phyloP scores from a whole-genome alignment of 768 basidiomycete genomes.

The Trametes gibbosa region DNA sequence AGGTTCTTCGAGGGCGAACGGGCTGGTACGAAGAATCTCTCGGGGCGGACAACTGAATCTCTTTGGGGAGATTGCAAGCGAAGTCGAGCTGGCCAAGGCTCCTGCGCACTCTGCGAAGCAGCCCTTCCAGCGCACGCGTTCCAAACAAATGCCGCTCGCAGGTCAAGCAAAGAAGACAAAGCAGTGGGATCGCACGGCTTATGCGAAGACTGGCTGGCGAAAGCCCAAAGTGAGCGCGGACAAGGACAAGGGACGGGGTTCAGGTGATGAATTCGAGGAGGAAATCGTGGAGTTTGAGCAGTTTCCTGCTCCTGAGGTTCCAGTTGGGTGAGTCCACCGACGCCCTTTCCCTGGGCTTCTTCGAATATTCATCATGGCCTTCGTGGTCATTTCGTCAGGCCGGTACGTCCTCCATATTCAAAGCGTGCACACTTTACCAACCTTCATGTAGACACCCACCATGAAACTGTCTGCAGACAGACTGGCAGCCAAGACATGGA shows the following conservation, averaged over 20 bases:
- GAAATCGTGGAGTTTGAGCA: slow-evolving; percentile 74
- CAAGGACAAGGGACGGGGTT: slow-evolving; percentile 40
- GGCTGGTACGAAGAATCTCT: slow-evolving; percentile 21
- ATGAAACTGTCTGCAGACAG: slow-evolving; percentile 80
- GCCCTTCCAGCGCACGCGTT: slow-evolving; percentile 42
- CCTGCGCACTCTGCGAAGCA: slow-evolving; percentile 20
- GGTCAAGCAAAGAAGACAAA: slow-evolving; percentile 54
- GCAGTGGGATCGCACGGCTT: slow-evolving; percentile 88
- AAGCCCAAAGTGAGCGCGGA: slow-evolving; percentile 48
- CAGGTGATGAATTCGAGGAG: slow-evolving; percentile 56
- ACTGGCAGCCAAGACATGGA: slow-evolving; percentile 82
- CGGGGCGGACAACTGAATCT: slow-evolving; percentile 61
- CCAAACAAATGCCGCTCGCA: slow-evolving; percentile 27
- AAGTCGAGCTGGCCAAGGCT: slow-evolving; percentile 29
- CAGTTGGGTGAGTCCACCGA: slow-evolving; percentile 25
- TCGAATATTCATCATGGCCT: background rate
- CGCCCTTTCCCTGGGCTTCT: background rate
- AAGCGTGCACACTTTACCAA: background rate
- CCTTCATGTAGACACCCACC: slow-evolving; percentile 49
- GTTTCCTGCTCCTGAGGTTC: slow-evolving; percentile 67
- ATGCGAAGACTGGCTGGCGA: slow-evolving; percentile 75
- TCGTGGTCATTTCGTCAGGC: background rate
- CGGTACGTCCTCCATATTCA: background rate
- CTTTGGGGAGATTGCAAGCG: slow-evolving; percentile 54
- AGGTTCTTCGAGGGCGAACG: slow-evolving; percentile 30